Percentiles rank a stretch among this genome's conserved stretches.
These are phyloP conservation scores for Melaleuca alternifolia DNA, from an alignment of 345 rosid species.

Conservation along the genomic window DNA sequence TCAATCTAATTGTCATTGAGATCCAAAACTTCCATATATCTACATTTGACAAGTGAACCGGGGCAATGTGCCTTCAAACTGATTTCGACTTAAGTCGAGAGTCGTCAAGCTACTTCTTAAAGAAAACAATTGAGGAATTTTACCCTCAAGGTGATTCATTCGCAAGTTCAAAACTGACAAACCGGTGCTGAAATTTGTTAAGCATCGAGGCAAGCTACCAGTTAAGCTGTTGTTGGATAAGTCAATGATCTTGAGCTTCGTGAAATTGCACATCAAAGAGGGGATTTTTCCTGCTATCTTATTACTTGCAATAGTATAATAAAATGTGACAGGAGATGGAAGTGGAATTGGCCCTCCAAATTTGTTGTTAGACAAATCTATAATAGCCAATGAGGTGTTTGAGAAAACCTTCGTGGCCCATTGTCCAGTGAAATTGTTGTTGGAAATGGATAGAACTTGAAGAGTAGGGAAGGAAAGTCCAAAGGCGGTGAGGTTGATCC, in stretches of 20 bases:
- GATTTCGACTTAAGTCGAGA: not conserved
- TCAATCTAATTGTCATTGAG: not conserved
- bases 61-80: not conserved
- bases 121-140: not conserved
- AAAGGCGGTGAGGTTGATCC: fast-evolving
- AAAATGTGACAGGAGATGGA: not conserved
- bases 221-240: not conserved
- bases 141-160: not conserved
- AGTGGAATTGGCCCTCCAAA: not conserved
- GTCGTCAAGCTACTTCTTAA: not conserved
- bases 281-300: not conserved
- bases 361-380: not conserved
- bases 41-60: not conserved
- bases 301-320: not conserved
- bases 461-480: not conserved
- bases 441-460: fast-evolving
- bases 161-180: not conserved
- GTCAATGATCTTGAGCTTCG: fast-evolving
- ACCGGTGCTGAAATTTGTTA: not conserved
- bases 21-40: not conserved
- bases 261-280: not conserved
- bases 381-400: fast-evolving
- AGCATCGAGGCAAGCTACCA: fast-evolving
- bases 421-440: not conserved
- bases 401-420: not conserved